Evolutionary conservation across 2,329 filamentous ascomycete genomes (phyloP), one percentile per base, ranked within the genome.

Genomic region (Xylariales sp.): DNA sequence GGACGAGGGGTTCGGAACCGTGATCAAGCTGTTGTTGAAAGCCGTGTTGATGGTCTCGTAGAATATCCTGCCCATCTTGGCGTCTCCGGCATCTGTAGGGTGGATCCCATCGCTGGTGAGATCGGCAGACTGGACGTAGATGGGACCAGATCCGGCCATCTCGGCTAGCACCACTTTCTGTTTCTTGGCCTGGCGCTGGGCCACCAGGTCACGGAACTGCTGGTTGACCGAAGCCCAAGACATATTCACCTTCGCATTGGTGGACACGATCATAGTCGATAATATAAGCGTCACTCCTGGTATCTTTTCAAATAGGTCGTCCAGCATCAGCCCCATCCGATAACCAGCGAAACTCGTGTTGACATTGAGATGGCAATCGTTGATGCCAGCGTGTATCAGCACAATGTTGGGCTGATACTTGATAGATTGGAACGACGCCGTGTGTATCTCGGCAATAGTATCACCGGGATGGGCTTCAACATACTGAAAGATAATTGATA

Each of bases 321-420:
- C 30, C 4, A 42, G 19, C 30, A 42, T 33, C 3, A 12, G 16
- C n/a, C 35, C 15, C 24, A 38, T 23, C 8, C 40, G 29, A 4
- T 16, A 23, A 16, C 40, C 35, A 6, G 36, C 27, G 7, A 28
- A 29, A 8, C 13, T 16, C 6, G 25, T 35, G 19, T 38, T 29
- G 29, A 38, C 18, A 15, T 42, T 31, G 15, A 29, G 40, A 11
- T 38, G 6, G 25, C 35, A 38, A 31, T 42, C 40, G 14, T 42
- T 42, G 19, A 23, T 34, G 19, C 40, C 40, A 15, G 29, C 40
- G 16, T 42, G 38, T 23, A 42, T 38, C 24, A 39, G 12, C 14
- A 42, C 29, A 1, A 42, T 19, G n/a, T 42, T 42, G 29, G 40
- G 40, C 14, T 38, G 35, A 16, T 38, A 29, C 17, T 15, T 13